Base-by-base conservation (phyloP, 192 early-diverging fungal genomes). In the Dissophora globulifera region DNA sequence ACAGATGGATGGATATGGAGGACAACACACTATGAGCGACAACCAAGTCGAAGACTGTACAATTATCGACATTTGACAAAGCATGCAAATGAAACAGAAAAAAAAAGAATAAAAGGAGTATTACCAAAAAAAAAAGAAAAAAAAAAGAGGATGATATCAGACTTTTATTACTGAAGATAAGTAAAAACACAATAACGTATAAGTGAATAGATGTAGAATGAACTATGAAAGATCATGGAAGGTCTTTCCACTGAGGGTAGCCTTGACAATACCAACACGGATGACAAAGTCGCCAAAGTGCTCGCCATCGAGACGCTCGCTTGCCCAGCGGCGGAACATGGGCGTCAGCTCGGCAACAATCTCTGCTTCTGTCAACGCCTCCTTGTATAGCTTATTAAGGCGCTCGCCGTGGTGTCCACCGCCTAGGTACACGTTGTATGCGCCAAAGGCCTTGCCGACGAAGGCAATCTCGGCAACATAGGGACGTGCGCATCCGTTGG, bases 261-360 rank as follows among this genome's bases (percentile, higher is more conserved):
- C 88, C 79, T 93, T 94, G 49, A 98, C 86, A 62, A 92, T 89
- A 22, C 92, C 92, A 48, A 84, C 89, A 78, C 96, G 87, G 75
- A 97, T 93, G 62, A 94, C 93, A 89, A 91, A 98, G 81, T 98
- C 96, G 45, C 96, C 96, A 85, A 98, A 98, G 58, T 83, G 86
- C 76, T 98, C 96, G 27, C 86, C 94, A 3, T 82, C 70, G 38
- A 78, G 61, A 60, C 93, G 78, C 62, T 93, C 90, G 25, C 82
- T 49, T 0, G 93, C 91, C 53, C 90, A 98, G 45, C 90, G 87
- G 62, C 88, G 88, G 65, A 98, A 88, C 79, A 98, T 86, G 5
- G 93, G 93, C 19, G 83, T 83, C 52, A 98, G 83, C 22, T 86
- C 79, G 13, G 80, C 78, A 25, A 98, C 64, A 64, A 98, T 98